Evolutionary conservation across 768 basidiomycete species (phyloP).

Genomic region (Leccinum rimulosum): DNA sequence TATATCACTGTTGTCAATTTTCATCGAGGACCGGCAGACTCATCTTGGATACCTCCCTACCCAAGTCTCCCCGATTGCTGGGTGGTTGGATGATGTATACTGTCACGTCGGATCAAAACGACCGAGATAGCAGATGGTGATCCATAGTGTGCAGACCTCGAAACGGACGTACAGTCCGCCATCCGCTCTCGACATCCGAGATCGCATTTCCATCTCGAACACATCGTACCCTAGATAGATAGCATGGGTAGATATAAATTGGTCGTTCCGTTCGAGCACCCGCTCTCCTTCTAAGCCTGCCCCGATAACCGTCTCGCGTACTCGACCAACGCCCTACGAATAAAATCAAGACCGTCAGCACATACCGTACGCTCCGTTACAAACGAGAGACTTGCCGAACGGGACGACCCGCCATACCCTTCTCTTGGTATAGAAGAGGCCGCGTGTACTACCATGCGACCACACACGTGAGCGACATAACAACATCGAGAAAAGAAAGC

Average conservation of each 20-base stretch:
- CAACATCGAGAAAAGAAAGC: neutral
- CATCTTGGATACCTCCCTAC: no score
- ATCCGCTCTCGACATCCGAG: neutral
- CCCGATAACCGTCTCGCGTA: slow-evolving; percentile 29
- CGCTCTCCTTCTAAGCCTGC: slow-evolving; percentile 7
- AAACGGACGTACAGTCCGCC: no score
- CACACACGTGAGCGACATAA: neutral
- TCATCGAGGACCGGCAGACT: no score
- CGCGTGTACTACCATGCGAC: slow-evolving; percentile 42
- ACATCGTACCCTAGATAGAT: no score
- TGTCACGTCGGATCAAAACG: no score
- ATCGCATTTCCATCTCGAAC: neutral
- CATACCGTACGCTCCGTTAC: no score
- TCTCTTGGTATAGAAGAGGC: slow-evolving; percentile 60
- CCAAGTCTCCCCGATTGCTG: no score
- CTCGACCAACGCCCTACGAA: slow-evolving; percentile 32
- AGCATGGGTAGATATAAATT: neutral
- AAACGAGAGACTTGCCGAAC: slow-evolving; percentile 53
- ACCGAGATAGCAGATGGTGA: no score
- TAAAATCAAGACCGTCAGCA: neutral
- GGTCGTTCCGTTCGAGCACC: neutral
- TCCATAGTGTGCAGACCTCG: no score
- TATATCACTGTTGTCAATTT: no score
- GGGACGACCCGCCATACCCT: slow-evolving; percentile 78
- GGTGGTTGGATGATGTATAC: no score